Conservation (phyloP, 2,329 filamentous ascomycete genomes). For the Coniochaeta sp. region DNA sequence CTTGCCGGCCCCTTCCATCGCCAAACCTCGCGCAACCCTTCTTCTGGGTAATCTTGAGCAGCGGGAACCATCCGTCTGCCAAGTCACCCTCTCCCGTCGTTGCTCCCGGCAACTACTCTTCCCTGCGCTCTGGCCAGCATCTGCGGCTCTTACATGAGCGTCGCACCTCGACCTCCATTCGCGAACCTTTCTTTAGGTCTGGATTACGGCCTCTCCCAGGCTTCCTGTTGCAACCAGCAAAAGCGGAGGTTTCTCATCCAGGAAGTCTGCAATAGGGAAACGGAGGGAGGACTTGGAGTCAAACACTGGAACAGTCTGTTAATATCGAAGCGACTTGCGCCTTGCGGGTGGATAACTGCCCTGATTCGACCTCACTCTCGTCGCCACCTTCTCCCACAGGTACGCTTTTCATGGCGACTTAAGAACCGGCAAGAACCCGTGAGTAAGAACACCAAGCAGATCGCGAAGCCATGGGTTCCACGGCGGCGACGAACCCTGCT, state of each 20-base stretch:
- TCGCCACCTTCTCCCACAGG: neutral
- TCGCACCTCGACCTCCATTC: neutral
- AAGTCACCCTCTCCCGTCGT: neutral
- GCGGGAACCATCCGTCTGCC: neutral
- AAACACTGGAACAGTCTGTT: neutral
- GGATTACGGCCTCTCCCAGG: neutral
- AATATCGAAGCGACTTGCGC: neutral
- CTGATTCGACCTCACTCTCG: neutral
- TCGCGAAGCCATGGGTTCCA: slow-evolving; percentile 31
- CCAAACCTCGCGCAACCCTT: neutral
- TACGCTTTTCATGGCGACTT: slow-evolving; percentile 22
- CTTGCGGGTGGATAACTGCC: neutral
- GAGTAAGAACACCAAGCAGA: slow-evolving; percentile 20
- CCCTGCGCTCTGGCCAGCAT: neutral
- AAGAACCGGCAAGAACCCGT: slow-evolving; percentile 14
- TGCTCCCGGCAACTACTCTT: neutral
- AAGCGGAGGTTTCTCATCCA: neutral
- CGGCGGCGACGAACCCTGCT: slow-evolving; percentile 25
- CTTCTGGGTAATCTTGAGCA: slow-evolving; percentile 3
- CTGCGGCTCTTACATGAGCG: neutral
- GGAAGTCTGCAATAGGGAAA: neutral
- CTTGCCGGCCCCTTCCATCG: neutral
- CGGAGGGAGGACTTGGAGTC: neutral
- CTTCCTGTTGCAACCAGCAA: neutral
- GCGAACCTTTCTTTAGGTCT: neutral